Evolutionary conservation across 2,329 filamentous ascomycete species (phyloP), one percentile per base, ranked within the genome.

Genomic region (Septoria petroselini): DNA sequence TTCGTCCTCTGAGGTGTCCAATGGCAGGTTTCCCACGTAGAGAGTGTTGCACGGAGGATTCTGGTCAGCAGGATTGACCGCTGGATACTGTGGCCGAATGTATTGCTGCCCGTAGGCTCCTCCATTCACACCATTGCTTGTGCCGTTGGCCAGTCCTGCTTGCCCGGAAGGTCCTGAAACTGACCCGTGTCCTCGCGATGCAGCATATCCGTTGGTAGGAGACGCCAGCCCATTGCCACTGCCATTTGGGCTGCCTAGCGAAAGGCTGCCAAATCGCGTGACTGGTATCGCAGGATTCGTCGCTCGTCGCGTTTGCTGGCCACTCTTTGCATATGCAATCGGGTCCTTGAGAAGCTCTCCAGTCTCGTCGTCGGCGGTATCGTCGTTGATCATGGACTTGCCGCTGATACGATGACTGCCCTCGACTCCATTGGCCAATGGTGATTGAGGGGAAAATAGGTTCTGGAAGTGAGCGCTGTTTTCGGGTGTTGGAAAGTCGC

Each of bases 11-110:
- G 88, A 91, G 0, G 91, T 94, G 65, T 95, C 88, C 49, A 91
- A 82, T 0, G 91, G 93, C 35, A 98, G 75, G 63, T 98, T 97
- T n/a, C 93, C 91, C 15, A 98, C 91, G 64, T 98, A 97, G 5
- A 98, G 77, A 0, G 93, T 98, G 66, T 98, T 97, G 78, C 93
- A 97, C 0, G 93, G 93, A 1, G 91, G 91, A 62, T 97, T 96
- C 70, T 96, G 88, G 65, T 98, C 91, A 9, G 91, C 91, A 0
- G 91, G 91, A 60, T 97, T 97, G 53, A 88, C 87, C 0, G 91
- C 86, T 11, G 91, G 91, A 55, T 89, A 87, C 53, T 84, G 85
- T 55, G 82, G 81, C 62, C 76, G 78, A 56, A 73, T 76, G 59
- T 79, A 86, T 52, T 81, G 74, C 57, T 80, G 74, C 57, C 79